Conservation (phyloP, 345 rosid genomes). For the Tarenaya hassleriana region DNA sequence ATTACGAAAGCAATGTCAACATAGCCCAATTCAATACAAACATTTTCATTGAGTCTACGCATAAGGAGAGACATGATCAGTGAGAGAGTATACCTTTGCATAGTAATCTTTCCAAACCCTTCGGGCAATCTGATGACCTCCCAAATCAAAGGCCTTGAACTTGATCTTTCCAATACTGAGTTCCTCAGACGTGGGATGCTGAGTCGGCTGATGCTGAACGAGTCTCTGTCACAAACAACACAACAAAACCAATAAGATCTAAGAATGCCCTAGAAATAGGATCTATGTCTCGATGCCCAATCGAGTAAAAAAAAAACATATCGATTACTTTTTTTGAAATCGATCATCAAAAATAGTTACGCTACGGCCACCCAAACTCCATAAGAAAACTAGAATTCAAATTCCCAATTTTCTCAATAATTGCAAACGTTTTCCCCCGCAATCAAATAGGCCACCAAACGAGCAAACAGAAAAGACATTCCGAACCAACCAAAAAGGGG, state of each 20-base stretch:
- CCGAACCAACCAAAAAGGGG: too few relatives aligned
- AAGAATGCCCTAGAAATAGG: background rate
- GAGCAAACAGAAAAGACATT: background rate
- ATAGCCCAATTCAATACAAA: background rate
- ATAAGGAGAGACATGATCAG: background rate
- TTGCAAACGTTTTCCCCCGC: background rate
- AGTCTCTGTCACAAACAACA: slow-evolving; percentile 44
- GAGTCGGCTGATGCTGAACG: slow-evolving; percentile 82
- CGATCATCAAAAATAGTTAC: too few relatives aligned
- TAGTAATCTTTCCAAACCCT: slow-evolving; percentile 85
- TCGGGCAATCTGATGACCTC: slow-evolving; percentile 85
- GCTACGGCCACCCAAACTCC: too few relatives aligned
- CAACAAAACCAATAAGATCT: background rate
- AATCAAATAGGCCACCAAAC: background rate
- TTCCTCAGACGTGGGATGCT: slow-evolving; percentile 75
- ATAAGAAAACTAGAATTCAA: background rate
- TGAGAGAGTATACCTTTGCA: slow-evolving; percentile 43
- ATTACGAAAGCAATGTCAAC: slow-evolving; percentile 17
- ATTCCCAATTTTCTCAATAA: background rate
- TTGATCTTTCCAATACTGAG: slow-evolving; percentile 74
- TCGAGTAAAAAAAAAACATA: background rate
- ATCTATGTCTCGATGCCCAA: background rate
- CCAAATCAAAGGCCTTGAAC: slow-evolving; percentile 80
- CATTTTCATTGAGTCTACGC: background rate
- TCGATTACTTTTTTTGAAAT: too few relatives aligned